Percentiles rank a stretch among this genome's conserved stretches.
Conservation (phyloP, 352 stramenopile species). For the Phytophthora macrochlamydospora region DNA sequence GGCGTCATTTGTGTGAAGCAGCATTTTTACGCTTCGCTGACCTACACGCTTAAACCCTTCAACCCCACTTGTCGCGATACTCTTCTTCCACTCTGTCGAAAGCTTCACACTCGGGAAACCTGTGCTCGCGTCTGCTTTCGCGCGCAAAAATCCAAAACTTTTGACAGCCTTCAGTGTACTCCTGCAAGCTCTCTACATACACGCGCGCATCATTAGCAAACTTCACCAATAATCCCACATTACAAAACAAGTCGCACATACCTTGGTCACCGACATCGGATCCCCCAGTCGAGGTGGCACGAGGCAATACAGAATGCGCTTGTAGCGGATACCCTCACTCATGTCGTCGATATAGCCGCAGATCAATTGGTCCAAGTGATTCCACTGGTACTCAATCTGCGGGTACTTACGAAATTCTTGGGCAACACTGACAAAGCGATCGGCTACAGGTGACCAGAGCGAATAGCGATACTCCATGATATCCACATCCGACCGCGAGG, state of each 20-base stretch:
- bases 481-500: slow-evolving; percentile 64
- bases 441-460: slow-evolving; percentile 73
- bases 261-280: slow-evolving; percentile 38
- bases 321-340: slow-evolving; percentile 84
- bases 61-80: slow-evolving; percentile 47
- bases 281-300: slow-evolving; percentile 54
- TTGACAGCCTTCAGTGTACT: slow-evolving; percentile 64
- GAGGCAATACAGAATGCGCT: slow-evolving; percentile 77
- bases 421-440: slow-evolving; percentile 65
- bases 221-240: neutral
- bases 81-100: slow-evolving; percentile 51
- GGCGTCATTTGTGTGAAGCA: slow-evolving; percentile 66
- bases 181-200: slow-evolving; percentile 47
- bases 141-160: slow-evolving; percentile 76
- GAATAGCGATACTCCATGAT: slow-evolving; percentile 87
- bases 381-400: slow-evolving; percentile 84
- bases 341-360: slow-evolving; percentile 89
- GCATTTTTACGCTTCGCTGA: slow-evolving; percentile 75
- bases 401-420: slow-evolving; percentile 89
- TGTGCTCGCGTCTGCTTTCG: slow-evolving; percentile 59
- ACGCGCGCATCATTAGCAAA: slow-evolving; percentile 10
- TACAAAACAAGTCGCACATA: slow-evolving; percentile 6
- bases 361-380: slow-evolving; percentile 85
- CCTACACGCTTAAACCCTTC: slow-evolving; percentile 72
- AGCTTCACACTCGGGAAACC: slow-evolving; percentile 63